Evolutionary conservation across 2,329 filamentous ascomycete species (phyloP), one percentile per base, ranked within the genome.

Genomic region (Bipolaris zeicola): DNA sequence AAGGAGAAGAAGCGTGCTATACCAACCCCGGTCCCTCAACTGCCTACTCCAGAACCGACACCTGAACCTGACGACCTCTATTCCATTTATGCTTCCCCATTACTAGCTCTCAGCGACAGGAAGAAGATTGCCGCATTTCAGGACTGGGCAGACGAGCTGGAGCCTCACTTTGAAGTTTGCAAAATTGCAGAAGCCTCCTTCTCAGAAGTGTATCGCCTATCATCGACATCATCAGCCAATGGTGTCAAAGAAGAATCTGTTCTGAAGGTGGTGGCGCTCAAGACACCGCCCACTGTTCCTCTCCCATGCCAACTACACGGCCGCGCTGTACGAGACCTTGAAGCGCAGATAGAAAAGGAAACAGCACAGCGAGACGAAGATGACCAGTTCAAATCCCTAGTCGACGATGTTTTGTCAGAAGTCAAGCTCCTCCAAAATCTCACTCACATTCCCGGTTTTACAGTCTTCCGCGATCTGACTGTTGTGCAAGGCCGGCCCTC

Each of bases 101-200:
- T 77, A 2, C 56, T 77, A 10, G 54, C 64, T 6, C 66, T 74
- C 26, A 75, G 72, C 57, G 69, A 69, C 43, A 58, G 61, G 44
- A 61, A 55, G 37, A 54, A 45, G 34, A 58, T 74, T 18, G 64
- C 73, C 1, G 57, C 69, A 6, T 82, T 82, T 55, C 59, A 69
- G 3, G 61, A 71, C n/a, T 82, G 79, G 78, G 72, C 78, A 14
- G 61, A 70, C 4, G 68, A 75, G 45, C 69, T 82, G 10, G 73
- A 76, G 13, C 67, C 71, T 5, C 72, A 78, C 55, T 83, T 83
- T 60, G 68, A 79, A 36, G 79, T 88, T 38, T 77, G 78, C 7
- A 89, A 89, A 63, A 82, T 89, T 34, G 86, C 85, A 7, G 86
- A 89, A 70, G 87, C 87, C 1, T 87, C 85, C 1, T 89, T 87